These are phyloP conservation scores for Ceratocystis eucalypticola DNA, from an alignment of 2,329 filamentous ascomycete genomes.

Conservation along the genomic window DNA sequence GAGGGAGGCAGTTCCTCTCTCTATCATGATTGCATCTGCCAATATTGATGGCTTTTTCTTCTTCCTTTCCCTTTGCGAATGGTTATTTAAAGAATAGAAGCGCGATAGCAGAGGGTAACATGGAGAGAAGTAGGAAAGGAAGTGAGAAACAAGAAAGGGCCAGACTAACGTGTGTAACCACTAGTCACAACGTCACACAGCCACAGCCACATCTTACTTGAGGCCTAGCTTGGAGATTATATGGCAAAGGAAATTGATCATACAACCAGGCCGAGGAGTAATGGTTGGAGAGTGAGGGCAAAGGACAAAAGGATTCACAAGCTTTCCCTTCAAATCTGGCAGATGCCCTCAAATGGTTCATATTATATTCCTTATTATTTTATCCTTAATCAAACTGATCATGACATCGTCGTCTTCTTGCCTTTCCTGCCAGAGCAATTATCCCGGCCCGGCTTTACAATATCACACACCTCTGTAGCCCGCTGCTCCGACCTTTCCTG, in stretches of 20 bases:
- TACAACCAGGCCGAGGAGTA: too few relatives aligned
- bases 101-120: background rate
- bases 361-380: background rate
- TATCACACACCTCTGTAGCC: conserved; percentile 23
- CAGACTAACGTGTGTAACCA: background rate
- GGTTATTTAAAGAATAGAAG: background rate
- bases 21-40: too few relatives aligned
- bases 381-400: background rate
- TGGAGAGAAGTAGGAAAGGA: background rate
- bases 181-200: background rate
- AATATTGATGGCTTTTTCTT: too few relatives aligned
- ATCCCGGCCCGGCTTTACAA: conserved; percentile 13
- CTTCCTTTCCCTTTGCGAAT: background rate
- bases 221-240: too few relatives aligned
- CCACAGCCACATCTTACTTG: background rate
- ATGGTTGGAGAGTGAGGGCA: background rate
- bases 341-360: too few relatives aligned
- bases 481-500: conserved; percentile 23
- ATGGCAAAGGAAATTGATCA: too few relatives aligned
- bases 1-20: too few relatives aligned
- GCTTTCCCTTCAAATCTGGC: too few relatives aligned
- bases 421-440: background rate
- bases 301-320: background rate
- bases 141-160: background rate
- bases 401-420: background rate